Base-by-base conservation (phyloP, 2,329 filamentous ascomycete genomes). In the Penicillium sp. region DNA sequence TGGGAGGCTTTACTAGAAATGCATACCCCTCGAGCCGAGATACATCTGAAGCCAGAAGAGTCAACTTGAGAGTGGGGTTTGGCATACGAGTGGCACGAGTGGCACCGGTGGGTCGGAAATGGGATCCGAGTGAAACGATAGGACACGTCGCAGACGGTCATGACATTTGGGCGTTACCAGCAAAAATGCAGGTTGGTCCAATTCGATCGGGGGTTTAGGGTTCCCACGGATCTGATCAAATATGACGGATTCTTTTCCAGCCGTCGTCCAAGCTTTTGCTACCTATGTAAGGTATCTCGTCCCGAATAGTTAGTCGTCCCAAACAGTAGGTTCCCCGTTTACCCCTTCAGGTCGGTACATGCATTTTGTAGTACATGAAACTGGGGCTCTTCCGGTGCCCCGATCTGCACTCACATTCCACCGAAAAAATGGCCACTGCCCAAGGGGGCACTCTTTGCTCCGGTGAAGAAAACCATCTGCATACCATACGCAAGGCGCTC, bases 401-500 rank as follows among this genome's bases (percentile, higher is more conserved):
- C 20, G 20, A 22, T 22, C 20, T 22, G 20, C 20, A 22, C 20
- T 22, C 20, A 22, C 20, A 22, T 22, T 22, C 20, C 20, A 22
- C 20, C 2, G 20, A 22, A 4, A 22, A 22, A 22, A 22, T 22
- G 20, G 20, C 20, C 20, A 22, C 20, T 22, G 4, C 20, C 20
- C 20, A 22, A 4, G 4, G 20, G 20, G 20, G 2, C 20, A 4
- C 20, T 22, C 20, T 22, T 2, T 22, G 20, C 20, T 22, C 20
- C 4, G 33, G 5, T 38, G 50, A 53, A 46, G 50, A 51, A 51
- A 30, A 52, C 47, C 44, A 52, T 54, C 51, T 52, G 48, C 42
- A 41, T n/a, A n/a, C n/a, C n/a, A n/a, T n/a, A n/a, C n/a, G n/a
- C n/a, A n/a, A n/a, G n/a, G n/a, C n/a, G n/a, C n/a, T n/a, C n/a